phyloP scores from a whole-genome alignment of 495 filamentous ascomycete genomes.

The Aspergillus cavernicola region DNA sequence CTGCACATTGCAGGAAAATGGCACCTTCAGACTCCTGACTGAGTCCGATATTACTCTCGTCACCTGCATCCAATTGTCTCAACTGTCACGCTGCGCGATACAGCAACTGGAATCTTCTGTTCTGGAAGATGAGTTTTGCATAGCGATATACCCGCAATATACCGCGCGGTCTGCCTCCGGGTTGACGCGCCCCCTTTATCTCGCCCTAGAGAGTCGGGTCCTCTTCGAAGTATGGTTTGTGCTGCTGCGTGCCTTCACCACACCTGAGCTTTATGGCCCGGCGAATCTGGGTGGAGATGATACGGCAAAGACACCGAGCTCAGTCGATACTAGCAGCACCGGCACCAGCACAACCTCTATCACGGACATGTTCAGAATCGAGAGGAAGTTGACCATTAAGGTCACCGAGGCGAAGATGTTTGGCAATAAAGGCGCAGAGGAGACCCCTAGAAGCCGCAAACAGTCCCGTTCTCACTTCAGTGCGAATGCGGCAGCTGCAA shows the following conservation, averaged over 20 bases:
- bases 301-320: conserved; percentile 20
- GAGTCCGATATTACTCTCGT: conserved; percentile 77
- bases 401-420: conserved; percentile 60
- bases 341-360: conserved; percentile 15
- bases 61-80: conserved; percentile 80
- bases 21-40: conserved; percentile 84
- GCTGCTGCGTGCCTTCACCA: conserved; percentile 84
- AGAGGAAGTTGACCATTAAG: conserved; percentile 55
- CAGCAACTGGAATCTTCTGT: conserved; percentile 90
- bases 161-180: conserved; percentile 56
- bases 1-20: conserved; percentile 92
- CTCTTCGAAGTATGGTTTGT: conserved; percentile 98
- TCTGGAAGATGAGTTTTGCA: conserved; percentile 87
- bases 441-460: conserved; percentile 38
- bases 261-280: conserved; percentile 85
- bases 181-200: conserved; percentile 57
- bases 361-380: conserved; percentile 63
- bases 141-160: conserved; percentile 86
- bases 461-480: conserved; percentile 36
- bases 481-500: conserved; percentile 25
- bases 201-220: conserved; percentile 81
- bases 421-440: conserved; percentile 27
- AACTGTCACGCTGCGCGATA: conserved; percentile 82
- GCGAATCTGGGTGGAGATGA: conserved; percentile 33
- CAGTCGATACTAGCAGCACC: conserved; percentile 12